Base-by-base conservation (phyloP, 176 grass and related monocot species). In the Aegilops bicornis region DNA sequence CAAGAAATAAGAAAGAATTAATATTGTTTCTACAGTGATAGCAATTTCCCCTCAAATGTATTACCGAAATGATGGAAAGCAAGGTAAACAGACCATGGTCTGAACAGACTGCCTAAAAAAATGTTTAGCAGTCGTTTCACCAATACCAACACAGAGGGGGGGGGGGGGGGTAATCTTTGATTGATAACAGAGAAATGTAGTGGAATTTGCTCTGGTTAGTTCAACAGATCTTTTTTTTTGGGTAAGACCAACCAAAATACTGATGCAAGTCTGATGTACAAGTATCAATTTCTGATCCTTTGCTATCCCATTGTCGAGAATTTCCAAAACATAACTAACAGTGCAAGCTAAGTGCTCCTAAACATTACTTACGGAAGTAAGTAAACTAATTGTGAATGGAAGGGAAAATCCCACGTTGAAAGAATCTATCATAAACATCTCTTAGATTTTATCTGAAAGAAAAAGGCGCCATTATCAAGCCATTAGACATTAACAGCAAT, bases 401-500 rank as follows among this genome's bases (percentile, higher is more conserved):
- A 66, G 54, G n/a, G 11, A 52, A 62, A 16, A 69, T 13, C 39
- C 13, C 19, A 42, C 0, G 1, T 24, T 39, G 17, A 29, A 33
- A 43, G 23, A 31, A 79, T 69, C 45, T 65, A 35, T 8, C 42
- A 48, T 32, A 72, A 83, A 72, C 22, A 39, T 40, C 5, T 47
- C 15, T 64, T 63, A 14, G 2, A 73, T 19, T 20, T 66, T 43
- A 40, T 73, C 29, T 14, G 9, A 0, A 81, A 50, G 14, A 83
- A 54, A 19, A 54, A 67, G 60, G 7, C 16, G 6, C 40, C 74
- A 45, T 33, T 6, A 0, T 31, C 30, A 16, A 79, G 24, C 43
- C 24, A 79, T 83, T 33, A 79, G 67, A 73, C 82, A 74, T 19
- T n/a, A 79, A 47, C 13, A 65, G 5, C 14, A 37, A 81, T 81